Conservation (phyloP, 331 rosid species). For the Prunus yedoensis region DNA sequence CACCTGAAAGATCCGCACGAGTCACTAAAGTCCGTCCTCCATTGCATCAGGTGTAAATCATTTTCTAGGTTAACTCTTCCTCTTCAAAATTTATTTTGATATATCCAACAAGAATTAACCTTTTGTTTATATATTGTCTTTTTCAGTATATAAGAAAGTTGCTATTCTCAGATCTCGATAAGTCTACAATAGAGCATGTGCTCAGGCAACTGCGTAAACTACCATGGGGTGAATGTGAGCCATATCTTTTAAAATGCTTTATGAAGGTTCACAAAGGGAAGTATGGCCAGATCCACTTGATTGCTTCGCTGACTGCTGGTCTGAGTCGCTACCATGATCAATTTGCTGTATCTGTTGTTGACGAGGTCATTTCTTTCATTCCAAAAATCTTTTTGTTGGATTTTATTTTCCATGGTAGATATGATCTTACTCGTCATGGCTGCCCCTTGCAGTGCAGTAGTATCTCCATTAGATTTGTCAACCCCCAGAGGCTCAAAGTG, state of each 20-base stretch:
- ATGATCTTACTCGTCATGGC: neutral
- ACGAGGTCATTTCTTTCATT: slow-evolving; percentile 63
- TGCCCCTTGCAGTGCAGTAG: neutral
- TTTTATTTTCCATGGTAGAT: slow-evolving; percentile 13
- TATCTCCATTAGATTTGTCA: neutral
- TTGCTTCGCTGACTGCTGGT: slow-evolving; percentile 97
- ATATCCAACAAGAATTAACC: slow-evolving; percentile 9
- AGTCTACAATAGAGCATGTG: slow-evolving; percentile 90
- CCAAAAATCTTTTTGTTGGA: slow-evolving; percentile 13
- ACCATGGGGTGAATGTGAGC: slow-evolving; percentile 96
- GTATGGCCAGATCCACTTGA: slow-evolving; percentile 95
- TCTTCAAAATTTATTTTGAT: neutral
- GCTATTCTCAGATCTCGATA: slow-evolving; percentile 94
- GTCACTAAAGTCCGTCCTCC: slow-evolving; percentile 97
- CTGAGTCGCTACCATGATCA: slow-evolving; percentile 98
- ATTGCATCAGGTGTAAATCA: slow-evolving; percentile 75
- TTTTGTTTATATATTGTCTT: slow-evolving; percentile 1
- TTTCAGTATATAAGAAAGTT: slow-evolving; percentile 92
- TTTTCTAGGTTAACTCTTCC: slow-evolving; percentile 1
- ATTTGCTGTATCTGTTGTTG: slow-evolving; percentile 93
- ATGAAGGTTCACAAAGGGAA: slow-evolving; percentile 96
- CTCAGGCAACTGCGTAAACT: slow-evolving; percentile 97
- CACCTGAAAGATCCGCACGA: slow-evolving; percentile 98
- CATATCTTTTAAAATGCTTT: slow-evolving; percentile 91
- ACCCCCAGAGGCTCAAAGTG: neutral